Evolutionary conservation across 2,329 filamentous ascomycete species (phyloP).

Genomic region (Hypoxylon sp.): DNA sequence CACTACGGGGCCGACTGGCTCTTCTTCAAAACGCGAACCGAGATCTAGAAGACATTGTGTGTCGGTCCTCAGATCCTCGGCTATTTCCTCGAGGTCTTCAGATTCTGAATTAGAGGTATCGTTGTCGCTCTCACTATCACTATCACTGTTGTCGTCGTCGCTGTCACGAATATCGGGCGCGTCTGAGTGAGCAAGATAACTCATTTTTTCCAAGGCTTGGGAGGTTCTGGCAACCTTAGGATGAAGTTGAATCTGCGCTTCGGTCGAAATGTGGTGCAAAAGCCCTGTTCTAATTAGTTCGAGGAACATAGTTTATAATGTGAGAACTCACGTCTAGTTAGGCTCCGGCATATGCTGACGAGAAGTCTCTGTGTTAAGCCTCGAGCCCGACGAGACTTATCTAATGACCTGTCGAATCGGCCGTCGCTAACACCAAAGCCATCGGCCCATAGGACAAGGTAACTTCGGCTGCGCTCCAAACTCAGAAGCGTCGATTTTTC

Average conservation of each 20-base stretch:
- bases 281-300: not conserved
- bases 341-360: conserved; percentile 1
- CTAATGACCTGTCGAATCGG: conserved; percentile 4
- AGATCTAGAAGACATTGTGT: conserved; percentile 42
- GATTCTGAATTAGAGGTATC: not conserved
- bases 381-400: not conserved
- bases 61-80: conserved; percentile 43
- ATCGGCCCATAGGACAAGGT: not conserved
- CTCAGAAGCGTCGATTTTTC: not conserved
- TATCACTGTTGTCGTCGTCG: not conserved
- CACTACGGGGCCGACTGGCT: conserved; percentile 3
- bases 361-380: not conserved
- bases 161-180: not conserved
- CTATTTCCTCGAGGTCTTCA: conserved; percentile 38
- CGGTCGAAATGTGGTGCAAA: not conserved
- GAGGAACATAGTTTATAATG: not conserved
- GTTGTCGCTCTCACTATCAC: not conserved
- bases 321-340: not conserved
- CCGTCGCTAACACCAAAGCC: not conserved
- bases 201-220: not conserved
- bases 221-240: not conserved
- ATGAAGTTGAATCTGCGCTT: not conserved
- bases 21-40: conserved; percentile 34
- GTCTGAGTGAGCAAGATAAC: not conserved
- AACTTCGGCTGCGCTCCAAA: conserved; percentile 1